phyloP scores from a whole-genome alignment of 2,329 filamentous ascomycete genomes.

The Fulvia fulva region DNA sequence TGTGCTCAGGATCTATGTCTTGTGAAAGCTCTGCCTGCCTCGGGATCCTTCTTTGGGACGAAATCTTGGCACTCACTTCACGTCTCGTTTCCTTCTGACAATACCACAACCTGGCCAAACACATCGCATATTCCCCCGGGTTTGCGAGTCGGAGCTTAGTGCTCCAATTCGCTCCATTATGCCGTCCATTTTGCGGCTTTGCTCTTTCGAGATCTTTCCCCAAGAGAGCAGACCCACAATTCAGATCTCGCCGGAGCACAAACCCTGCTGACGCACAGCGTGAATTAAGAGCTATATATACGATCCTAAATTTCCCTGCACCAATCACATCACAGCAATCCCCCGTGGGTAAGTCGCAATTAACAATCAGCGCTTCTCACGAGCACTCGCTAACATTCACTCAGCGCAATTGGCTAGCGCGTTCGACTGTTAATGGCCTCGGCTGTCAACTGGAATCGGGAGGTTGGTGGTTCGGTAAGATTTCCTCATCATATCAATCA shows the following conservation, averaged over 20 bases:
- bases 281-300: neutral
- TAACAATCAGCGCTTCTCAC: neutral
- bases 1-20: no score
- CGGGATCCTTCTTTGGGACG: neutral
- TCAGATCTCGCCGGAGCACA: no score
- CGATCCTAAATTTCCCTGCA: neutral
- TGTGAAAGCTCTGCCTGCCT: neutral
- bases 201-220: no score
- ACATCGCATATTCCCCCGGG: neutral
- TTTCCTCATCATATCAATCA: no score
- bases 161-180: no score
- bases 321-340: neutral
- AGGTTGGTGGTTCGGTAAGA: conserved; percentile 9
- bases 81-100: neutral
- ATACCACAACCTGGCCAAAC: neutral
- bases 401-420: conserved; percentile 17
- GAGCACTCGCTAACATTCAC: neutral
- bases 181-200: no score
- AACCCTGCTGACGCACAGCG: no score
- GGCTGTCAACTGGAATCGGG: conserved; percentile 2
- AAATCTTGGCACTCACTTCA: neutral
- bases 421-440: conserved; percentile 11
- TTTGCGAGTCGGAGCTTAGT: no score
- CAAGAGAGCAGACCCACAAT: no score
- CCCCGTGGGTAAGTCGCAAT: neutral